Percentiles rank a stretch among this genome's conserved stretches.
Evolutionary conservation across 306 rosid genomes (phyloP).

Genomic region (Ammopiptanthus mongolicus): DNA sequence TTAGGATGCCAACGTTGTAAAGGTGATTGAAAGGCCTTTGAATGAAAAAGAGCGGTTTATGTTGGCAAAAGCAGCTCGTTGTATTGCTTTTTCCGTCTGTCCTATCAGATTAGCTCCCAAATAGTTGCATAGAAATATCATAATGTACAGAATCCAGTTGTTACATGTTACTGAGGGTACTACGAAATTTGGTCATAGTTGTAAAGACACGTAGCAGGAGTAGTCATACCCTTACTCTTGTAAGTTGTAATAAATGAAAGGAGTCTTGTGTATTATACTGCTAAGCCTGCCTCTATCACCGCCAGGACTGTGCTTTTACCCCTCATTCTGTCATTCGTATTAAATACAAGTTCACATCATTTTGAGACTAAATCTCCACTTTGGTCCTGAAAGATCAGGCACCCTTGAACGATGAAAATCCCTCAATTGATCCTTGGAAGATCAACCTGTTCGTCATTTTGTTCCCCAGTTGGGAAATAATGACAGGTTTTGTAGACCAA

Average conservation of each 20-base stretch:
- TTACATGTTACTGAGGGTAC: background rate
- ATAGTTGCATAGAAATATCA: conserved; percentile 29
- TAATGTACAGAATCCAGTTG: conserved; percentile 1
- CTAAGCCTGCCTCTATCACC: background rate
- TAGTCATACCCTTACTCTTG: background rate
- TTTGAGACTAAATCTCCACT: too few species aligned
- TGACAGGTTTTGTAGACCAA: too few species aligned
- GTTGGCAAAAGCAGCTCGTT: conserved; percentile 98
- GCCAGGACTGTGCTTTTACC: background rate
- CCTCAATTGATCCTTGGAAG: too few species aligned
- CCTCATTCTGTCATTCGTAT: background rate
- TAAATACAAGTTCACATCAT: background rate
- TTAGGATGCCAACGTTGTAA: conserved; percentile 80
- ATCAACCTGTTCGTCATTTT: too few species aligned
- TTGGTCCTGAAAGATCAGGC: too few species aligned
- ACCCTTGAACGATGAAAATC: too few species aligned
- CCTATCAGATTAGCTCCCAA: conserved; percentile 79
- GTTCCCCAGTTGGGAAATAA: too few species aligned
- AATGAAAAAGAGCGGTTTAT: conserved; percentile 78
- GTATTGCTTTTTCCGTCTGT: conserved; percentile 82
- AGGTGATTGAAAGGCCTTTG: conserved; percentile 93
- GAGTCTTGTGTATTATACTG: background rate
- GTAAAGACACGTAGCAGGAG: background rate
- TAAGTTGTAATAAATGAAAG: background rate
- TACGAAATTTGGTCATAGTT: conserved; percentile 13